Conservation (phyloP, 2,329 filamentous ascomycete genomes). For the Neofusicoccum kwambonambiense region DNA sequence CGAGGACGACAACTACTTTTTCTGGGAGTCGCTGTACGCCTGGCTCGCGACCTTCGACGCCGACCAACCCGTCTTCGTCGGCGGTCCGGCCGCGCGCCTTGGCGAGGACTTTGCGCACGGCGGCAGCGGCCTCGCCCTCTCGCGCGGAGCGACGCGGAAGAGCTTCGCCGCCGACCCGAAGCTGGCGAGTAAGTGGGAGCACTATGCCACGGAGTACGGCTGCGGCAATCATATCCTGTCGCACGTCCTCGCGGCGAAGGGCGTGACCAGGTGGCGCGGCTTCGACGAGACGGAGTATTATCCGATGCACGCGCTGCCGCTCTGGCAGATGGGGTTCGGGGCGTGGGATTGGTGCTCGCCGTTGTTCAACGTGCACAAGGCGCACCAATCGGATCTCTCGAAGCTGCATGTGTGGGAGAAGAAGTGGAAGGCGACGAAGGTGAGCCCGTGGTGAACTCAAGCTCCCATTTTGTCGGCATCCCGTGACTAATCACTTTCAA, state of each 20-base stretch:
- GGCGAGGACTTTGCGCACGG: slow-evolving; percentile 39
- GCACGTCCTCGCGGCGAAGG: slow-evolving; percentile 37
- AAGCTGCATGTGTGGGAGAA: slow-evolving; percentile 30
- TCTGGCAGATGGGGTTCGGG: slow-evolving; percentile 33
- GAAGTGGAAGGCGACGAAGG: slow-evolving; percentile 18
- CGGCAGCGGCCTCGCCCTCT: slow-evolving; percentile 45
- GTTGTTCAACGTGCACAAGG: slow-evolving; percentile 40
- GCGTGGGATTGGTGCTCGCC: slow-evolving; percentile 45
- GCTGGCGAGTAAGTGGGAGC: slow-evolving; percentile 38
- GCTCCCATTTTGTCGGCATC: slow-evolving; percentile 20
- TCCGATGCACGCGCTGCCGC: slow-evolving; percentile 27
- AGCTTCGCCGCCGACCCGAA: slow-evolving; percentile 32
- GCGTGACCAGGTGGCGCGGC: slow-evolving; percentile 23
- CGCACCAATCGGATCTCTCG: slow-evolving; percentile 31
- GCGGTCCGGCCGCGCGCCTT: slow-evolving; percentile 38
- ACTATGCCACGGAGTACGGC: slow-evolving; percentile 29
- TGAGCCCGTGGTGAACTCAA: not conserved
- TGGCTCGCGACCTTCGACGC: slow-evolving; percentile 40
- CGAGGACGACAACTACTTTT: slow-evolving; percentile 39
- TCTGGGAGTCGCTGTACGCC: slow-evolving; percentile 41
- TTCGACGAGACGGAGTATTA: slow-evolving; percentile 42
- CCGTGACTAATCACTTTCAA: not conserved
- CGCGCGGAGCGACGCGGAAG: slow-evolving; percentile 49
- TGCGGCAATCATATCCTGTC: slow-evolving; percentile 41
- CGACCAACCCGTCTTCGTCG: slow-evolving; percentile 39